Evolutionary conservation across 441 rosid species (phyloP), one percentile per base, ranked within the genome.

Genomic region (Mallotus repandus): DNA sequence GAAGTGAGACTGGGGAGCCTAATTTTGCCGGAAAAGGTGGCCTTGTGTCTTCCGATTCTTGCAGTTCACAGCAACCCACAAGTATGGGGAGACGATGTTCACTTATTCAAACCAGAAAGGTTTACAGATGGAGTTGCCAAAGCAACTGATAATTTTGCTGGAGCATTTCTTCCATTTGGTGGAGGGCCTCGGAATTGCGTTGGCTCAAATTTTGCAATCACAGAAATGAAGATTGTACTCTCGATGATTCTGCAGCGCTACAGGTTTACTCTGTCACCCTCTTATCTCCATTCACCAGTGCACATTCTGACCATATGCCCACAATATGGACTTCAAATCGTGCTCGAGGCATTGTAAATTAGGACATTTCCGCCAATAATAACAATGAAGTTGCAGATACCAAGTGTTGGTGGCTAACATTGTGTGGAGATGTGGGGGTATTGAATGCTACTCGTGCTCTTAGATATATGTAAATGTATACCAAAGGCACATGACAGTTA

Each of bases 231-330:
- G 76, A 54, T 84, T 15, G 81, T 74, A 5, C 84, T 85, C 13
- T 77, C 85, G 0, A 83, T 86, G 87, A 83, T 86, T 62, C 82
- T 88, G 53, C 86, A 81, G 64, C 78, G 73, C n/a, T 86, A 81
- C 82, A 81, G 61, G 29, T 74, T 84, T 53, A 81, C 78, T 9
- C 64, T 88, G 21, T 88, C 89, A 11, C 86, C 87, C 1, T 72
- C 25, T 13, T 87, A 87, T 59, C 65, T 82, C 32, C 87, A 85
- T 68, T 77, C 87, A 2, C 87, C 85, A 0, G 12, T 68, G 22
- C 73, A 32, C 46, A 0, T 69, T 29, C 71, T 86, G 62, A 71
- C 77, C 4, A 68, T 72, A 5, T 32, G 69, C 59, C 88, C 88
- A 5, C 72, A 74, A 72, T 74, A 75, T 53, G 87, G 88, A 45